Base-by-base conservation (phyloP, 2,329 filamentous ascomycete genomes). In the Epichloe festucae region DNA sequence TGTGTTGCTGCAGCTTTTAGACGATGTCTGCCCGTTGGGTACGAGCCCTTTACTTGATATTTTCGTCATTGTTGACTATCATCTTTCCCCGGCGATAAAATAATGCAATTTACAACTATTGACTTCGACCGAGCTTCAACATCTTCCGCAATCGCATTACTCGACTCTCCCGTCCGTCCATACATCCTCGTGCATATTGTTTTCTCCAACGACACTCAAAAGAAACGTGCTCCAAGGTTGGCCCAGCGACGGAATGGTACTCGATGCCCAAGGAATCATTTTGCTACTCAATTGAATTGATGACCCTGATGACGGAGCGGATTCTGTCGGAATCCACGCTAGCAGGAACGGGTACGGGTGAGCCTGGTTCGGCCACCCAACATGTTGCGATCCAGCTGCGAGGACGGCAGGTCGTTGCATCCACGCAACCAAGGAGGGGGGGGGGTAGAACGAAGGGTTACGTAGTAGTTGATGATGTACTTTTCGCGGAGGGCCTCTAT, bases 221-320 rank as follows among this genome's bases (percentile, higher is more conserved):
- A 87, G 17, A 87, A 0, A 87, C 82, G 54, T 83, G 78, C 64
- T 87, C 83, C 55, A 87, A 68, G 2, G 81, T 85, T 5, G 82
- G 82, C 40, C 81, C 78, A 4, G 74, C 78, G 49, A 87, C 78
- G 19, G 78, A 79, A 59, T 85, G 86, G 58, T 83, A 82, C 59
- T 80, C 77, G 42, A 86, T 67, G 0, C 81, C 80, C 15, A 85
- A 61, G 12, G 66, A 65, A 41, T 74, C 66, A 58, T 82, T 82
- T 49, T 74, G 67, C 34, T 66, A 64, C 65, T 87, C 83, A 5
- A 85, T 67, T 17, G 75, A 63, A 41, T 65, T 63, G 34, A 70
- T 69, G 43, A 69, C 42, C 34, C 58, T 54, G 11, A 61, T 55
- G 21, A 65, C 60, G 23, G 63, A 57, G 39, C 60, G 57, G 19